These are phyloP conservation scores for Apostasia ramifera DNA, from an alignment of 106 monocot species.

Conservation along the genomic window DNA sequence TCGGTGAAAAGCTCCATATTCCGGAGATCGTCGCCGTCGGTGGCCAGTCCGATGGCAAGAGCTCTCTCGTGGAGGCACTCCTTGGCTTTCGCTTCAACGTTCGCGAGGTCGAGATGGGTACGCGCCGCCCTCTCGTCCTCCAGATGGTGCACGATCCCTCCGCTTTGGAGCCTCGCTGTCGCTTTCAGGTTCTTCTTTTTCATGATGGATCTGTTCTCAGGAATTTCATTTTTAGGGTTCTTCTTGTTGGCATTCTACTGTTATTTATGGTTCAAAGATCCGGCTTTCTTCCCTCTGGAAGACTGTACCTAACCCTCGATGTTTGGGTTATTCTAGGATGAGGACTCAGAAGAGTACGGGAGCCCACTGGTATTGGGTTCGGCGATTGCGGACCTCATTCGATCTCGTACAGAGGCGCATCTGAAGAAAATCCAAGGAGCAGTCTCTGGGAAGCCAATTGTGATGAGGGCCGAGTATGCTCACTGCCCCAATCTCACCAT, in stretches of 20 bases:
- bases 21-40: constrained; percentile 96
- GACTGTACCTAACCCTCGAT: not conserved
- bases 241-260: not conserved
- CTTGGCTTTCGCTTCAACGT: constrained; percentile 98
- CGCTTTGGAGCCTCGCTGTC: constrained; percentile 78
- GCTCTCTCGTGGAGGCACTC: constrained; percentile 90
- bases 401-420: constrained; percentile 74
- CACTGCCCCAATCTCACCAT: constrained; percentile 97
- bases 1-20: constrained; percentile 91
- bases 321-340: constrained; percentile 43
- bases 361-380: constrained; percentile 58
- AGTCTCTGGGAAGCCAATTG: constrained; percentile 85
- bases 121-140: constrained; percentile 86
- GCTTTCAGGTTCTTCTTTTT: constrained; percentile 67
- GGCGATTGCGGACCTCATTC: constrained; percentile 85
- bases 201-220: not conserved
- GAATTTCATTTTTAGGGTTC: not conserved
- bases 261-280: no score
- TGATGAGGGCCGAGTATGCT: constrained; percentile 96
- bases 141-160: constrained; percentile 97
- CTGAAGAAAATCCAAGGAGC: constrained; percentile 64
- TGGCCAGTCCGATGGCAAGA: constrained; percentile 96
- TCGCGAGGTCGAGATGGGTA: constrained; percentile 99
- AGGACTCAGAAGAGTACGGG: constrained; percentile 98
- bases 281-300: not conserved